Evolutionary conservation across 345 rosid genomes (phyloP), one percentile per base, ranked within the genome.

Genomic region (Populus simonii): DNA sequence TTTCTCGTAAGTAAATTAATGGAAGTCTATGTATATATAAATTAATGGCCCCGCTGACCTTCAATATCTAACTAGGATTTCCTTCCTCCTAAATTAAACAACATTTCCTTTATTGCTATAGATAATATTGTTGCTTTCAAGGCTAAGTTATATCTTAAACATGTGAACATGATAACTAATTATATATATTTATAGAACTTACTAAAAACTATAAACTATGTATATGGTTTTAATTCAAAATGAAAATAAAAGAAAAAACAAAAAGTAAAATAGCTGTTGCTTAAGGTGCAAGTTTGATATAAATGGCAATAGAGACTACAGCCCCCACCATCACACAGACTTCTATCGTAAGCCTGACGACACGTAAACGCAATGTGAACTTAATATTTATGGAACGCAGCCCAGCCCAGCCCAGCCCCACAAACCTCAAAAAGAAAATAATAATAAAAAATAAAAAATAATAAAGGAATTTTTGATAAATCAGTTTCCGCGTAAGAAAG

Each of bases 401-500:
- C 65, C 27, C 5, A n/a, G 65, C 65, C 27, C 5, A n/a, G 65
- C 29, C 65, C 29, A 1, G 12, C 45, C 29, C 65, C 65, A 10
- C 65, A 59, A 23, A 23, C 13, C 13, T 4, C 70, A 68, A 78
- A 17, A 18, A 68, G 57, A 70, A 38, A 43, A 55, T 63, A 45
- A 84, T 35, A 74, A 61, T 33, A 72, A 68, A 76, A 17, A 18
- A 38, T 3, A 68, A 63, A 65, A 38, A 43, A 55, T 63, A 45
- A 84, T 41, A 74, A 61, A 68, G 73, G 72, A 51, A 65, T 38
- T 76, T 66, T 5, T 70, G 53, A 29, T 61, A 73, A 68, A 71
- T 62, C 69, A 75, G 93, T 92, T 92, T 88, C 73, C 98, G 97
- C 98, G 98, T 94, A 80, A 83, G 74, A 77, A 83, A 74, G 79